Evolutionary conservation across 345 rosid species (phyloP).

Genomic region (Brassica cretica): DNA sequence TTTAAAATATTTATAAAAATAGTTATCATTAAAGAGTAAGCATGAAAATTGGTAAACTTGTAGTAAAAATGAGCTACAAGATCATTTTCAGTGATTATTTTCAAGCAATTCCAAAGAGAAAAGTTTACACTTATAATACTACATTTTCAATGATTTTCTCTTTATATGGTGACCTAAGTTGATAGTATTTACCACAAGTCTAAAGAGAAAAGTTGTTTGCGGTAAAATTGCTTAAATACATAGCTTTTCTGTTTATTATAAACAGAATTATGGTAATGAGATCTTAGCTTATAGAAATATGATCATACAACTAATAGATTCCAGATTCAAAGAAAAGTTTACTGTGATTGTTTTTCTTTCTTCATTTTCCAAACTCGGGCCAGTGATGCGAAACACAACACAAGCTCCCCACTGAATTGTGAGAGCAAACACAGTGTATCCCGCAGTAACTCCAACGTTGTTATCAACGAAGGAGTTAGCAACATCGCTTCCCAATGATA

Average conservation of each 20-base stretch:
- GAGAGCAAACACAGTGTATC: constrained; percentile 37
- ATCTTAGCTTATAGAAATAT: background rate
- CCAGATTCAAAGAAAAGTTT: background rate
- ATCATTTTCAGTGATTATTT: too few relatives aligned
- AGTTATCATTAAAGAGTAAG: too few relatives aligned
- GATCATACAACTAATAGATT: background rate
- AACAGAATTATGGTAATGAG: background rate
- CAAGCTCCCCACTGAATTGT: constrained; percentile 47
- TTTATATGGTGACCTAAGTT: too few relatives aligned
- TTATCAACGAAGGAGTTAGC: constrained; percentile 27
- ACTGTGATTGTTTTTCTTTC: constrained; percentile 31
- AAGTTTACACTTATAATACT: too few relatives aligned
- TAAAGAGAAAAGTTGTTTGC: too few relatives aligned
- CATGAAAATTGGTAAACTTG: too few relatives aligned
- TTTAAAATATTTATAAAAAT: too few relatives aligned
- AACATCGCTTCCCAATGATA: constrained; percentile 27
- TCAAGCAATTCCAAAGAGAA: too few relatives aligned
- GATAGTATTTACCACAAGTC: too few relatives aligned
- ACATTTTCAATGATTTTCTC: too few relatives aligned
- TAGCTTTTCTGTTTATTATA: background rate
- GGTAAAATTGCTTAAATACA: background rate
- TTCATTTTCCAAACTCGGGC: constrained; percentile 15
- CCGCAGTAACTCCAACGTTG: constrained; percentile 34
- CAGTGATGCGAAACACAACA: constrained; percentile 36
- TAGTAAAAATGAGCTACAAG: too few relatives aligned